Evolutionary conservation across 495 filamentous ascomycete genomes (phyloP).

Genomic region (Xylaria grammica): DNA sequence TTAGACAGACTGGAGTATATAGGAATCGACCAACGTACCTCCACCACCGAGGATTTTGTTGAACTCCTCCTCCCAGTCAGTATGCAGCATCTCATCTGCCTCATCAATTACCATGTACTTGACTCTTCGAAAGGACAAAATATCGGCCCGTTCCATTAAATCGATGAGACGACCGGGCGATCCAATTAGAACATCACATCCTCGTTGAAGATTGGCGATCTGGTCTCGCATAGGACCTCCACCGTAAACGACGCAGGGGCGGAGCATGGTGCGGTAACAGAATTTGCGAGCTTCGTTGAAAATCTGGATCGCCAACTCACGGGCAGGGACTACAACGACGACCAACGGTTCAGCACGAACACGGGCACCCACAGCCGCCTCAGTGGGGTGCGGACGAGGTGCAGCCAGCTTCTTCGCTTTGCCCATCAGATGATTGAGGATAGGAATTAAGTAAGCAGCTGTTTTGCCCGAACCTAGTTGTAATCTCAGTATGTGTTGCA

Average conservation of each 20-base stretch:
- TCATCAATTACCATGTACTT: constrained; percentile 90
- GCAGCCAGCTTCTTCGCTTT: constrained; percentile 86
- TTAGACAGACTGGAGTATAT: neutral
- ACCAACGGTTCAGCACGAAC: constrained; percentile 84
- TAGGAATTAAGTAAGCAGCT: constrained; percentile 87
- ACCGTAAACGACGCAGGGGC: constrained; percentile 90
- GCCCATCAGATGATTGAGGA: constrained; percentile 89
- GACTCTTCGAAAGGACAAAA: constrained; percentile 76
- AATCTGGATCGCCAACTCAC: constrained; percentile 91
- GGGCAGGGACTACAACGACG: constrained; percentile 81
- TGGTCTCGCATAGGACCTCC: constrained; percentile 73
- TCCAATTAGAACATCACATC: constrained; percentile 88
- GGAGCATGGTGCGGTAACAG: constrained; percentile 92
- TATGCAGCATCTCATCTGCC: constrained; percentile 85
- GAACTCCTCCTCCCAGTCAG: constrained; percentile 76
- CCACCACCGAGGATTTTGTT: constrained; percentile 74
- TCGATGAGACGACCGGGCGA: constrained; percentile 87
- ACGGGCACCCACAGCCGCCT: constrained; percentile 42
- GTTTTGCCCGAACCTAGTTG: constrained; percentile 90
- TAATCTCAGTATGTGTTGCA: constrained; percentile 10
- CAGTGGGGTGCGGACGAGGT: constrained; percentile 66
- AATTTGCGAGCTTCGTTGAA: constrained; percentile 91
- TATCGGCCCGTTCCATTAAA: constrained; percentile 71
- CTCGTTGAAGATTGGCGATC: constrained; percentile 71
- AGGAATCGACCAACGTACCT: constrained; percentile 55